phyloP scores from a whole-genome alignment of 1,284 basidiomycete genomes.

The Naganishia liquefaciens region DNA sequence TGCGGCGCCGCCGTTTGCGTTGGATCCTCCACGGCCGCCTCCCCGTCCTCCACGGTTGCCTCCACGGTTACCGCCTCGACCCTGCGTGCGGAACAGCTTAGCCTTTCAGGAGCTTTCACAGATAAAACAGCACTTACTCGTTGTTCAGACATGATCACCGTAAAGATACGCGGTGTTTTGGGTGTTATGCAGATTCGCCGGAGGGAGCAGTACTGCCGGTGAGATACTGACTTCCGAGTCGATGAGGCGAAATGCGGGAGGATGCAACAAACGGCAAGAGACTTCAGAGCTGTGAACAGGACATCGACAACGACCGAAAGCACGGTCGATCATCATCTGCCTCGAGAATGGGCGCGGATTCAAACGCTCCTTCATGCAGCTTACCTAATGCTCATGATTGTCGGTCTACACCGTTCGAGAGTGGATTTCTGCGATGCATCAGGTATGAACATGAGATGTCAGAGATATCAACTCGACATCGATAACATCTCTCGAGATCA shows the following conservation, averaged over 20 bases:
- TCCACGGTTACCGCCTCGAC: slow-evolving; percentile 38
- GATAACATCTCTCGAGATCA: too few relatives aligned
- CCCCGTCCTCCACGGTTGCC: slow-evolving; percentile 38
- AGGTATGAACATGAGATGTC: not conserved
- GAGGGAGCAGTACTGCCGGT: too few relatives aligned
- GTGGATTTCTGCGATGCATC: not conserved
- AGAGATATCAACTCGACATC: not conserved
- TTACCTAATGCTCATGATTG: slow-evolving; percentile 8
- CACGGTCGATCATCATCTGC: not conserved
- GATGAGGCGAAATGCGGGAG: too few relatives aligned
- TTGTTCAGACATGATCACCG: slow-evolving; percentile 29
- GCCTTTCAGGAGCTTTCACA: too few relatives aligned
- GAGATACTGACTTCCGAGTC: not conserved
- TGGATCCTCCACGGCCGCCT: slow-evolving; percentile 46
- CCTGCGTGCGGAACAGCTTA: not conserved
- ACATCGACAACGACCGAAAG: not conserved
- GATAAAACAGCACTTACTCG: slow-evolving; percentile 20
- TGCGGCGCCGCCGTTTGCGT: slow-evolving; percentile 37
- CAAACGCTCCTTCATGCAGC: not conserved
- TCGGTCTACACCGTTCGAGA: not conserved
- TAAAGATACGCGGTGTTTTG: not conserved
- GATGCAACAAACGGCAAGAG: too few relatives aligned
- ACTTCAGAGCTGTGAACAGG: not conserved
- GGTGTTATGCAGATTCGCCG: too few relatives aligned
- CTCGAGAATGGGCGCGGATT: not conserved